Conservation (phyloP, 208 protist species). For the Trypanosoma caninum region DNA sequence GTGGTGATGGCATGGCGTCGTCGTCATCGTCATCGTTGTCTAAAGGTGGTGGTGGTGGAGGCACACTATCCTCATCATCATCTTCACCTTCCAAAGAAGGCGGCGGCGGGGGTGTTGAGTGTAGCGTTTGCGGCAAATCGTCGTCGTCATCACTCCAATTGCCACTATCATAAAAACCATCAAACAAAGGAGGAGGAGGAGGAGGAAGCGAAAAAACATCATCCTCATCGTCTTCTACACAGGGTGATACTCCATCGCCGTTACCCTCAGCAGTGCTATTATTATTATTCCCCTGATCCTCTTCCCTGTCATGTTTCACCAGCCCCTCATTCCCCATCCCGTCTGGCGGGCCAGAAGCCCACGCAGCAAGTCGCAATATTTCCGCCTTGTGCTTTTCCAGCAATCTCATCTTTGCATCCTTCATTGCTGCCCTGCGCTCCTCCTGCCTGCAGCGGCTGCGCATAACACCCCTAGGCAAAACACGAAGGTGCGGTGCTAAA, state of each 20-base stretch:
- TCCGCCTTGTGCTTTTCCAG: conserved; percentile 20
- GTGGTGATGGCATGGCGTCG: background rate
- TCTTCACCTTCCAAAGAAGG: background rate
- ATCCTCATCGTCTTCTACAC: no score
- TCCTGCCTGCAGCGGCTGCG: conserved; percentile 17
- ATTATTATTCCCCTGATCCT: background rate
- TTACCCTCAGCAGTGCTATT: background rate
- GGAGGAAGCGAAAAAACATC: no score
- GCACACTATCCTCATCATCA: conserved; percentile 1
- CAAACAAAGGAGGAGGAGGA: no score
- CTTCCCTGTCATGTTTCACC: background rate
- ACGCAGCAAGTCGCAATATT: conserved; percentile 11
- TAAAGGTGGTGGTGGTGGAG: conserved; percentile 11
- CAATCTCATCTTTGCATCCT: conserved; percentile 7
- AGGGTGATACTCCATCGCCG: background rate
- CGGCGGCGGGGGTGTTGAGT: no score
- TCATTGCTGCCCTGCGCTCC: conserved; percentile 17
- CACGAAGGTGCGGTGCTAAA: conserved; percentile 16
- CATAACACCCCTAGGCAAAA: conserved; percentile 14
- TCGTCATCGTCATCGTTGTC: background rate
- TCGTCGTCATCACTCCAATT: no score
- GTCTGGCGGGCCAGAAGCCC: background rate
- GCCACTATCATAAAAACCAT: no score
- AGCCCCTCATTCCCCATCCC: background rate
- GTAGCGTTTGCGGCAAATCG: background rate